Conservation (phyloP, 352 stramenopile genomes). For the Phytophthora cactorum region DNA sequence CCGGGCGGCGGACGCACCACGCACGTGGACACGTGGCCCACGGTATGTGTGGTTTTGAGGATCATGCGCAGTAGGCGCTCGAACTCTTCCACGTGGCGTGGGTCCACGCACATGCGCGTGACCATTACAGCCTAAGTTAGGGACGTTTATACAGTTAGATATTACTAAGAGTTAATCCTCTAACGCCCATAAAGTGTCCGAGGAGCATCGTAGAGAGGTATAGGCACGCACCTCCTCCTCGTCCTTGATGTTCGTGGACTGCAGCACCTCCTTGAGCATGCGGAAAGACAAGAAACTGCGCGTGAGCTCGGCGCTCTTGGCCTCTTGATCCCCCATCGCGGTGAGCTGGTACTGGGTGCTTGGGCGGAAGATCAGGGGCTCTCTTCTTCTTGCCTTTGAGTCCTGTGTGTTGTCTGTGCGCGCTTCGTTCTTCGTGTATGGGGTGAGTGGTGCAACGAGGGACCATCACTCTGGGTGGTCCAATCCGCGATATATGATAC, state of each 20-base stretch:
- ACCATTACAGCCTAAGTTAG: slow-evolving; percentile 75
- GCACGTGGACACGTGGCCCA: slow-evolving; percentile 82
- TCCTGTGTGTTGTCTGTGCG: slow-evolving; percentile 13
- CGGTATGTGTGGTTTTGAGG: slow-evolving; percentile 81
- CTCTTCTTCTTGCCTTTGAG: slow-evolving; percentile 8
- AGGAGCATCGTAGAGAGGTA: not conserved
- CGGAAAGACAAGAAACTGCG: slow-evolving; percentile 74
- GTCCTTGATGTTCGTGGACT: slow-evolving; percentile 79
- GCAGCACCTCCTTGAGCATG: slow-evolving; percentile 79
- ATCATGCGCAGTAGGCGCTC: slow-evolving; percentile 80
- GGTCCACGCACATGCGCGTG: slow-evolving; percentile 81
- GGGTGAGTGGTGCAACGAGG: slow-evolving; percentile 19
- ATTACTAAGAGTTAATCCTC: not conserved
- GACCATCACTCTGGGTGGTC: slow-evolving; percentile 30
- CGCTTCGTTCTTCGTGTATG: slow-evolving; percentile 28
- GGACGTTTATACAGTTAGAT: not conserved
- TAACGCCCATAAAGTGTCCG: not conserved
- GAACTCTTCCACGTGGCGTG: slow-evolving; percentile 79
- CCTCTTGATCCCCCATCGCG: slow-evolving; percentile 37
- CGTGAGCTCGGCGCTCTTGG: slow-evolving; percentile 46
- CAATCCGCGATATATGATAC: slow-evolving; percentile 7
- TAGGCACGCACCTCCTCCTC: slow-evolving; percentile 67
- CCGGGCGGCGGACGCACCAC: slow-evolving; percentile 77
- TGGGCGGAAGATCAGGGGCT: slow-evolving; percentile 7
- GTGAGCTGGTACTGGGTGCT: slow-evolving; percentile 8